Evolutionary conservation across 1,284 basidiomycete species (phyloP), one percentile per base, ranked within the genome.

Genomic region (Lentinula novae-zelandiae): DNA sequence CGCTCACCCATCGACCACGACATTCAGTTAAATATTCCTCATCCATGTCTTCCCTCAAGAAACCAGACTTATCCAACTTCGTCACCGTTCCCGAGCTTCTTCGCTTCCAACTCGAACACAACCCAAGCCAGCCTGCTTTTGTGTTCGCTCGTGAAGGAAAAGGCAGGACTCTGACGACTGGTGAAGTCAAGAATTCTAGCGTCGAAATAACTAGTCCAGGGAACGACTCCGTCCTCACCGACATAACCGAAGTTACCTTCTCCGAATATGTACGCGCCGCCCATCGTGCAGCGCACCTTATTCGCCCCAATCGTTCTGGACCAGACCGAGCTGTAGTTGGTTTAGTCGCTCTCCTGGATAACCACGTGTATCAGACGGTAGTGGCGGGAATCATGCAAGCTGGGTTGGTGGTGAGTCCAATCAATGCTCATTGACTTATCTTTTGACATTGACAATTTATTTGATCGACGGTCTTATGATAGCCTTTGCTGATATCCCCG

Each of bases 401-500:
- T 5, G 75, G 74, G 3, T 60, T 70, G 10, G 64, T 76, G 10
- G 66, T 67, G 54, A 59, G 66, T 58, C 15, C 36, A 46, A 22
- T 22, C 44, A 20, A 17, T 50, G 61, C 6, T 48, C 8, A 40
- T 39, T 31, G 27, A 27, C 27, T 27, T 27, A 27, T 38, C 5
- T 51, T 36, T 39, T 38, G 20, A 17, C 9, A n/a, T 36, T 15
- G 36, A n/a, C 31, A 31, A 53, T 34, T 39, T n/a, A 42, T 20
- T 46, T 17, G 20, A 46, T 20, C 17, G n/a, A 31, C 33, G 13
- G 17, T 57, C 5, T 49, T 17, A 22, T 55, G 44, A n/a, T 31
- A 72, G 71, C 71, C 69, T 4, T 70, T 72, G 56, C 70, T 68
- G 0, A 74, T 78, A 57, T 76, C 77, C 0, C 73, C 71, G 4